These are phyloP conservation scores for Periconia macrospinosa DNA, from an alignment of 2,329 filamentous ascomycete species.

Conservation along the genomic window DNA sequence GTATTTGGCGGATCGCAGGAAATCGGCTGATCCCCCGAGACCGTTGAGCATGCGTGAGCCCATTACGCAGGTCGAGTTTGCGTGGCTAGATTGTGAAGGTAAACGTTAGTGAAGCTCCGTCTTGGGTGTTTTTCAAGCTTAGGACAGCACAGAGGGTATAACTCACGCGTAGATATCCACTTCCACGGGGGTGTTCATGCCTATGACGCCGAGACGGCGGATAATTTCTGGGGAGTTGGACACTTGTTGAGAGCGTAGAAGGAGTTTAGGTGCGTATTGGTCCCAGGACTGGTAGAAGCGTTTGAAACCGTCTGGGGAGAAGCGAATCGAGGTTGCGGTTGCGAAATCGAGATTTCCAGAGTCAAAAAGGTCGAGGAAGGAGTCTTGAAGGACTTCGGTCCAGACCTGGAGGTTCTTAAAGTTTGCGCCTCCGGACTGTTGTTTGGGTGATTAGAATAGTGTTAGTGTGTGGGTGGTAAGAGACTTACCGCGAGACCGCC, in stretches of 20 bases:
- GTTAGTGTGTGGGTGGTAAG: neutral
- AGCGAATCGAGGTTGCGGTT: conserved; percentile 85
- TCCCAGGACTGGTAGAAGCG: conserved; percentile 90
- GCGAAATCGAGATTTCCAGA: conserved; percentile 85
- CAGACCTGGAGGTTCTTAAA: conserved; percentile 89
- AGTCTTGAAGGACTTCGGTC: conserved; percentile 92
- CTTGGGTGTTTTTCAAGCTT: too few species aligned
- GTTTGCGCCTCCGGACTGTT: conserved; percentile 64
- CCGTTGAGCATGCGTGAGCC: conserved; percentile 86
- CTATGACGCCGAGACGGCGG: conserved; percentile 81
- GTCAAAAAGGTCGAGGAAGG: conserved; percentile 91
- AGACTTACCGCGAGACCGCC: conserved; percentile 67
- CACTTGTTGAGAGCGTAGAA: conserved; percentile 84
- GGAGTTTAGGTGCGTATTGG: conserved; percentile 75
- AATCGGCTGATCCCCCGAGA: conserved; percentile 79
- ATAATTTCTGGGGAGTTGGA: conserved; percentile 92
- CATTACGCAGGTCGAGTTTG: conserved; percentile 89
- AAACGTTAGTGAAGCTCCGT: too few species aligned
- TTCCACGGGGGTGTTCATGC: conserved; percentile 94
- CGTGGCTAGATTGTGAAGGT: conserved; percentile 54
- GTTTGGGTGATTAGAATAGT: neutral
- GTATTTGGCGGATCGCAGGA: conserved; percentile 78
- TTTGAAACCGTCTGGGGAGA: conserved; percentile 88
- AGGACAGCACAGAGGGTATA: too few species aligned
- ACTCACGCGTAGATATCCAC: conserved; percentile 80